Evolutionary conservation across 768 basidiomycete species (phyloP).

Genomic region (Boletus subparvulus): DNA sequence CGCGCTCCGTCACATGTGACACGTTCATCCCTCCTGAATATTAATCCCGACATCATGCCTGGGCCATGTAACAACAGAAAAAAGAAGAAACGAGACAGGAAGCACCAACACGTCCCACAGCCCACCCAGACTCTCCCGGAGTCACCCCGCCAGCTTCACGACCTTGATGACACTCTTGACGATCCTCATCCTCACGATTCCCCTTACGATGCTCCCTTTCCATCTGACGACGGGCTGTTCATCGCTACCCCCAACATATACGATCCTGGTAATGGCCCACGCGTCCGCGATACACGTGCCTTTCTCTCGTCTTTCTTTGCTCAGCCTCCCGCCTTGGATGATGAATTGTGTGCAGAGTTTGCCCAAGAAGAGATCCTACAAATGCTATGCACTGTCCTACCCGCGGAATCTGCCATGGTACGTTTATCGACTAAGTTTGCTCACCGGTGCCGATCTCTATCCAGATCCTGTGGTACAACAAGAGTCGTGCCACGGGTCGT

Average conservation of each 20-base stretch:
- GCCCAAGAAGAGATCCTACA: constrained; percentile 71
- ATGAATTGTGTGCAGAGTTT: constrained; percentile 74
- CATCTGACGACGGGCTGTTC: constrained; percentile 15
- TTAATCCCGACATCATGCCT: constrained; percentile 44
- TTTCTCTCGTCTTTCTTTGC: constrained; percentile 72
- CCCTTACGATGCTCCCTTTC: background rate
- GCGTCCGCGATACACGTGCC: constrained; percentile 62
- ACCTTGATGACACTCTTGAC: constrained; percentile 4
- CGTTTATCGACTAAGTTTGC: constrained; percentile 21
- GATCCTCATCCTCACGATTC: constrained; percentile 10
- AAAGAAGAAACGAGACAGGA: constrained; percentile 44
- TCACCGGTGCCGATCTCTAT: background rate
- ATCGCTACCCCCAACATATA: constrained; percentile 61
- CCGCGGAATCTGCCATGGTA: constrained; percentile 72
- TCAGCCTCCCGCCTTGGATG: constrained; percentile 58
- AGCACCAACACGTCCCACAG: constrained; percentile 3
- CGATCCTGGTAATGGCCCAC: constrained; percentile 78
- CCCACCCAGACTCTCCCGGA: background rate
- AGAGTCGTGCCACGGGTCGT: constrained; percentile 65
- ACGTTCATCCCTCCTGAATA: constrained; percentile 4
- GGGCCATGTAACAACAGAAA: constrained; percentile 58
- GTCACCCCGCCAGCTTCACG: background rate
- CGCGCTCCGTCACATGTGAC: constrained; percentile 35
- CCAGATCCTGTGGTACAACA: constrained; percentile 84
- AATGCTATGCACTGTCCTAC: constrained; percentile 68